These are phyloP conservation scores for Lycium ferocissimum DNA, from an alignment of 257 asterid genomes.

Conservation along the genomic window DNA sequence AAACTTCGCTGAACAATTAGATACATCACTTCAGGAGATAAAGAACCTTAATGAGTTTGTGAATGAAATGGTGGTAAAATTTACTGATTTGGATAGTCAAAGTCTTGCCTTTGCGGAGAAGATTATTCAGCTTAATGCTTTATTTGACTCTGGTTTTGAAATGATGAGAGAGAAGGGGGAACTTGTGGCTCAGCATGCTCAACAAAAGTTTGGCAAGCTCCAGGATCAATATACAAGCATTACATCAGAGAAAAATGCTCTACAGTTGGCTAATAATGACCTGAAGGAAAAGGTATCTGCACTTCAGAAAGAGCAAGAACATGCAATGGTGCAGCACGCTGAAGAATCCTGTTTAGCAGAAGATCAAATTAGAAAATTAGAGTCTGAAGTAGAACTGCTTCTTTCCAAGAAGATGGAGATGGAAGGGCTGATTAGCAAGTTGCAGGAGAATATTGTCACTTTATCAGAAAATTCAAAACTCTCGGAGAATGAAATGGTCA, in stretches of 20 bases:
- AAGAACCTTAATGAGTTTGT: slow-evolving; percentile 73
- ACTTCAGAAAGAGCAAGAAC: slow-evolving; percentile 90
- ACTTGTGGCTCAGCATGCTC: slow-evolving; percentile 69
- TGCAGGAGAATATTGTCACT: slow-evolving; percentile 63
- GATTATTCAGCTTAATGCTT: slow-evolving; percentile 65
- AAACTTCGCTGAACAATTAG: slow-evolving; percentile 58
- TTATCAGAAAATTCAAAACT: slow-evolving; percentile 66
- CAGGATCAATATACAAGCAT: slow-evolving; percentile 51
- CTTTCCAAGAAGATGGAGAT: slow-evolving; percentile 66
- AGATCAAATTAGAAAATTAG: slow-evolving; percentile 71
- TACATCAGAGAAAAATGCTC: slow-evolving; percentile 66
- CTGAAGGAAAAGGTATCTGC: slow-evolving; percentile 65
- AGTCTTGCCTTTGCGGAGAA: slow-evolving; percentile 65
- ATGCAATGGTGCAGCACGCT: slow-evolving; percentile 86
- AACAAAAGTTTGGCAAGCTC: slow-evolving; percentile 66
- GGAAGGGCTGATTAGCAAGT: slow-evolving; percentile 60
- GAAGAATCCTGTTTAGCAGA: slow-evolving; percentile 89
- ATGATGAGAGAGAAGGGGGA: slow-evolving; percentile 71
- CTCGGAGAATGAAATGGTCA: slow-evolving; percentile 76
- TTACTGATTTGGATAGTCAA: slow-evolving; percentile 77
- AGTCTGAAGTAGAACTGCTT: slow-evolving; percentile 69
- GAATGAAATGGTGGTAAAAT: slow-evolving; percentile 59
- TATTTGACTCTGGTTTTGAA: slow-evolving; percentile 67
- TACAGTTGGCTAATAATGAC: slow-evolving; percentile 64
- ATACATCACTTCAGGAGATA: slow-evolving; percentile 64